phyloP scores from a whole-genome alignment of 202 grass and related monocot species.

The Elaeis oleifera region DNA sequence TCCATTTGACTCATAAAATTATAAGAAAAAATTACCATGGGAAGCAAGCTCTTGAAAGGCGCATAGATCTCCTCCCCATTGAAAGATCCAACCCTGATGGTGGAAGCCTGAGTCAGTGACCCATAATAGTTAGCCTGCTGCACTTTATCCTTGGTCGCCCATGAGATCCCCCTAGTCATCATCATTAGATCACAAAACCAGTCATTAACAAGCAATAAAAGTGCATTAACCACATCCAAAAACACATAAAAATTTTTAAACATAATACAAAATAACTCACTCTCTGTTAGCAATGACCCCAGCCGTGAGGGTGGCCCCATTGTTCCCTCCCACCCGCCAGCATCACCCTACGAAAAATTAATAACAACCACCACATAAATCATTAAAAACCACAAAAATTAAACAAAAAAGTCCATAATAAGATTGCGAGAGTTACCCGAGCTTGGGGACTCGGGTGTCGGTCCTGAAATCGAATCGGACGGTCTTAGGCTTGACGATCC shows the following conservation, averaged over 20 bases:
- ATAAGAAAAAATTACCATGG: slow-evolving; percentile 51
- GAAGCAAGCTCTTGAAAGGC: slow-evolving; percentile 91
- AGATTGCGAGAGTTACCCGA: slow-evolving; percentile 38
- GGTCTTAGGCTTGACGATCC: slow-evolving; percentile 77
- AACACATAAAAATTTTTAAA: not conserved
- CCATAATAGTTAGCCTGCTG: slow-evolving; percentile 97
- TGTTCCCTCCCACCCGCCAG: slow-evolving; percentile 97
- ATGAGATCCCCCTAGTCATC: slow-evolving; percentile 76
- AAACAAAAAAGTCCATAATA: not conserved
- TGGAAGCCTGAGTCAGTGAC: slow-evolving; percentile 89
- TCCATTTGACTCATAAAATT: not conserved
- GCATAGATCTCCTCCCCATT: slow-evolving; percentile 95
- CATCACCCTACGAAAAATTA: slow-evolving; percentile 55
- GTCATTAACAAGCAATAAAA: too few relatives aligned
- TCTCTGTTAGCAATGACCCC: slow-evolving; percentile 92
- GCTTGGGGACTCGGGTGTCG: slow-evolving; percentile 61
- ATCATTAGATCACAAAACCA: too few relatives aligned
- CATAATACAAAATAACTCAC: slow-evolving; percentile 27
- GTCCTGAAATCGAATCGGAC: slow-evolving; percentile 76
- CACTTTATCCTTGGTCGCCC: slow-evolving; percentile 90
- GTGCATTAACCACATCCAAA: too few relatives aligned
- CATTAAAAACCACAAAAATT: not conserved
- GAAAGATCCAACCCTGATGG: slow-evolving; percentile 81
- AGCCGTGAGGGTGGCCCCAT: slow-evolving; percentile 82
- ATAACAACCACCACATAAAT: not conserved